Evolutionary conservation across 768 basidiomycete genomes (phyloP), one percentile per base, ranked within the genome.

Genomic region (Amanita muscaria): DNA sequence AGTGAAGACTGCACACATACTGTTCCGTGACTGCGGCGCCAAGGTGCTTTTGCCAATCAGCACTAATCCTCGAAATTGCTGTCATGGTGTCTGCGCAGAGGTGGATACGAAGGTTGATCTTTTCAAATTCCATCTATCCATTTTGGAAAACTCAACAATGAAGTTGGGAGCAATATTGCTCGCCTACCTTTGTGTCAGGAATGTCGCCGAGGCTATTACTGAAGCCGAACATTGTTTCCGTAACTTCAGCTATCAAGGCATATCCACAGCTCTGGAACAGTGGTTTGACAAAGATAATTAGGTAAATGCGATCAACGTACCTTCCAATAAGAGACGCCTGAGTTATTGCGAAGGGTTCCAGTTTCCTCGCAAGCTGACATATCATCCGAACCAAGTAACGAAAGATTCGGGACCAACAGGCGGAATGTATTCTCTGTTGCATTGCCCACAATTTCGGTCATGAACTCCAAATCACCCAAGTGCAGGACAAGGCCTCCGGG

Each of bases 61-160:
- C 59, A 24, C 71, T 67, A 53, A 88, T 77, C 4, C 71, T 67
- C 1, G 71, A 64, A 22, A 90, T 60, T 1, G 77, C 74, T 5
- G 68, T 61, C 44, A 83, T 61, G 1, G 87, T 85, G 59, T 91
- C 88, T 9, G 89, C 88, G 55, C 86, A 88, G 19, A 88, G 67
- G 56, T 84, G 81, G 34, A 88, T 51, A 31, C 70, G 70, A 4
- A 89, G 59, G 14, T 63, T 64, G 27, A 78, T 62, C 11, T 64
- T 69, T 41, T 79, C 68, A 19, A 86, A 58, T n/a, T 63, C 53
- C 18, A 85, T 61, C 88, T 88, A 21, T 9, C 9, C 21, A n/a
- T n/a, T n/a, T n/a, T n/a, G 21, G 31, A n/a, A 25, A 35, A 12
- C 36, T 31, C 16, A 39, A 27, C n/a, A 10, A 29, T 16, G 4